Evolutionary conservation across 2,329 filamentous ascomycete species (phyloP).

Genomic region (Cryphonectria radicalis): DNA sequence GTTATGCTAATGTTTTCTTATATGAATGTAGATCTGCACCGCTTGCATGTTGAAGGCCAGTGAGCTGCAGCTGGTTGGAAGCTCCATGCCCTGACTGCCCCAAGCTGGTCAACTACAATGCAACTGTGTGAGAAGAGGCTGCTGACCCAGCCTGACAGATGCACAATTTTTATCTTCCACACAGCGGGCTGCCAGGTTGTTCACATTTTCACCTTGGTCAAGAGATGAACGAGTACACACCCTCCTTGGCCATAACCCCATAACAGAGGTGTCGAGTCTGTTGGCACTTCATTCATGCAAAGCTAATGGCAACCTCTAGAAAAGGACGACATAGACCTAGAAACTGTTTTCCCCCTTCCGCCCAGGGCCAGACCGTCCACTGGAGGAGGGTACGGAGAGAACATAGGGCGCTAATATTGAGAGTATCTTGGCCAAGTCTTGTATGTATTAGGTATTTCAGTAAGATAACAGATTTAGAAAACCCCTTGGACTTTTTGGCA

Average conservation of each 20-base stretch:
- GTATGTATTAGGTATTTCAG: not conserved
- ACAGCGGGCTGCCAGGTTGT: no score
- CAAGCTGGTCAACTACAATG: not conserved
- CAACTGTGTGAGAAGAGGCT: no score
- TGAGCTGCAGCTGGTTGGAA: not conserved
- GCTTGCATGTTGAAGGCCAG: not conserved
- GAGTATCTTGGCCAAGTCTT: not conserved
- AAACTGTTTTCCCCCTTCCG: no score
- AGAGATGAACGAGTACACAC: no score
- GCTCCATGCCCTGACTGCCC: not conserved
- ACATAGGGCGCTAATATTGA: not conserved
- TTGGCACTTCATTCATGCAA: no score
- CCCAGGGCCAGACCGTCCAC: not conserved
- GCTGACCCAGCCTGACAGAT: no score
- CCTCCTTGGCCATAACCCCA: no score
- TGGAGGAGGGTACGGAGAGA: not conserved
- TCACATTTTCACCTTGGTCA: no score
- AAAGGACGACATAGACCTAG: no score
- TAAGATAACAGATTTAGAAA: not conserved
- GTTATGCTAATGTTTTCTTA: not conserved
- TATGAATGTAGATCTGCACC: not conserved
- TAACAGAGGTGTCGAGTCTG: no score
- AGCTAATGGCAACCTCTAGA: no score
- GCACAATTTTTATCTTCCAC: no score
- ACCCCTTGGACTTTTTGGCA: not conserved